Evolutionary conservation across 192 early-diverging fungal species (phyloP), one percentile per base, ranked within the genome.

Genomic region (Spizellomyces sp.): DNA sequence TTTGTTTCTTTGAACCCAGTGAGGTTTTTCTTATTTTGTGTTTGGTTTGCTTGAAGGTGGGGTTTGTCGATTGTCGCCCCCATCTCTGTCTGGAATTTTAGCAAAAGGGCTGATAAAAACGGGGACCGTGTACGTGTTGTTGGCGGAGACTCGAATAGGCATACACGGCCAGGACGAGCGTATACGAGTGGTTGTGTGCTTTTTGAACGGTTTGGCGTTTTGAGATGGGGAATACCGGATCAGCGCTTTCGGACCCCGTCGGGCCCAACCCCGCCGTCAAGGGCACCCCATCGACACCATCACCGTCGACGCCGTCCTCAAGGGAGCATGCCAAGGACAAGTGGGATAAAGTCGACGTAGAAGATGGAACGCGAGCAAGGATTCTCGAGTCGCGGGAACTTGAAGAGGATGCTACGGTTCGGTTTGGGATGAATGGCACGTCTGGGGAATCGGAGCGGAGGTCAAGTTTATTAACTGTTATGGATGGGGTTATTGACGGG

Each of bases 401-500:
- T 54, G 14, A 54, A 54, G 50, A 54, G 14, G 50, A 54, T 54
- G 50, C 50, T 4, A 54, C 50, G 50, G 50, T 54, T 54, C 14
- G 12, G 47, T 19, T 59, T 22, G 17, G 36, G 21, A 9, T 19
- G 41, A 43, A 22, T 7, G 22, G 14, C n/a, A 36, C 27, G 27
- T 36, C 27, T 36, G 27, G 27, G 27, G 3, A 36, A 2, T 36
- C 27, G 27, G 50, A 21, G 10, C 14, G 68, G 58, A 70, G 48
- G 58, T 56, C 27, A 12, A 70, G 68, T 46, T 70, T 56, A 57
- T 19, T 22, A 0, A 57, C 36, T 19, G 58, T 44, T 10, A 42
- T 70, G 15, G 45, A 45, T 12, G 58, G 58, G n/a, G 45, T 70
- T 14, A 45, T 70, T 8, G 68, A 70, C 46, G 68, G 68, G 0